Evolutionary conservation across 192 early-diverging fungal genomes (phyloP), one percentile per base, ranked within the genome.

Genomic region (Coemansia furcata): DNA sequence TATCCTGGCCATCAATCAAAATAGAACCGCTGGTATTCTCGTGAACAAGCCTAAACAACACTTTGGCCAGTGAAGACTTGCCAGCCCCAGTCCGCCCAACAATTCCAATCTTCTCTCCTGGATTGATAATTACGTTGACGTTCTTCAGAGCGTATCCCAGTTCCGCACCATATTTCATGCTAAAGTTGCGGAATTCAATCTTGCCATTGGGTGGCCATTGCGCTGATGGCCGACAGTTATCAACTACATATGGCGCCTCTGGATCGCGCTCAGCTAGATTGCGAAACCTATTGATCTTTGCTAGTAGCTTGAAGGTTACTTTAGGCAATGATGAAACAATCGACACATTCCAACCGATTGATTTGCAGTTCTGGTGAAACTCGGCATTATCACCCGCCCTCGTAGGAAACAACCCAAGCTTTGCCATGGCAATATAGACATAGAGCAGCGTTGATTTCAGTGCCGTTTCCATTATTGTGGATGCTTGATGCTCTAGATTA

Each of bases 1-100:
- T 86, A 66, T 94, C 91, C 26, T 92, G 52, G 7, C 88, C 89
- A 68, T 97, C 94, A 55, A 97, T 91, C 35, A 83, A 64, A 49
- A 96, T 92, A 1, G 77, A 69, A 3, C 80, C 80, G 1, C 36
- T 57, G 6, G 75, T 65, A 2, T 85, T 87, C 44, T 89, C 87
- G 14, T 87, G 83, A 62, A 89, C 76, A 44, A 90, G 77, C 14
- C 85, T 82, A 66, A 90, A 89, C 39, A 90, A 68, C 4, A 84
- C 78, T 38, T 82, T 77, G 2, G 82, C 77, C 26, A 88, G 66
- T 6, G 88, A 83, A 2, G 88, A 86, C 62, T 90, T 89, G 3
- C 88, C 89, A 7, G 85, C 85, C 17, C 89, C 87, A 15, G 88
- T 86, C 35, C 76, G 66, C 7, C 90, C 88, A 30, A 86, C 75